Percentiles rank a stretch among this genome's conserved stretches.
Evolutionary conservation across 2,329 filamentous ascomycete genomes (phyloP).

Genomic region (Trichoderma hamatum): DNA sequence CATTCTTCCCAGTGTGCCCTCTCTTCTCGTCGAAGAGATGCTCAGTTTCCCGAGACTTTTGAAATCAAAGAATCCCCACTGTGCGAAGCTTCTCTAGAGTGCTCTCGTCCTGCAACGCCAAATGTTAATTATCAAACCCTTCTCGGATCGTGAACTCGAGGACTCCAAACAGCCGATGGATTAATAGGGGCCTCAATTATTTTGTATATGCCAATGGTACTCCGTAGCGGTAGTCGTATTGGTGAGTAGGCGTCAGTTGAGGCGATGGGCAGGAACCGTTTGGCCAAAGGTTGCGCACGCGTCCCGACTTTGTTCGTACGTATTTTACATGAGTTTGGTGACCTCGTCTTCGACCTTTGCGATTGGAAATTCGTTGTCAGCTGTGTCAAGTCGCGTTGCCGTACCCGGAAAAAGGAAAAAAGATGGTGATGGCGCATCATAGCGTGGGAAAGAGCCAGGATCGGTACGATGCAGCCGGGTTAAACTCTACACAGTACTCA

Average conservation of each 20-base stretch:
- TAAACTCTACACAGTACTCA: constrained; percentile 56
- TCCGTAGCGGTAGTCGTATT: background rate
- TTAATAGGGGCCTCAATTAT: background rate
- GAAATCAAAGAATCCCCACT: constrained; percentile 37
- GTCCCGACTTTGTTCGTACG: constrained; percentile 25
- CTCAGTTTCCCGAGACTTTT: constrained; percentile 38
- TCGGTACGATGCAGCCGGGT: constrained; percentile 28
- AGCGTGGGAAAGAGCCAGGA: constrained; percentile 28
- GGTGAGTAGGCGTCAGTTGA: background rate
- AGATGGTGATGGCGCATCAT: constrained; percentile 10
- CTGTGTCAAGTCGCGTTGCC: constrained; percentile 32
- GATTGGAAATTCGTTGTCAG: constrained; percentile 37
- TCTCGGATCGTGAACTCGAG: constrained; percentile 27
- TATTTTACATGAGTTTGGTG: constrained; percentile 80
- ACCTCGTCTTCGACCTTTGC: constrained; percentile 82
- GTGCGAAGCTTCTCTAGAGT: constrained; percentile 37
- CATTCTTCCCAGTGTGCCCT: constrained; percentile 34
- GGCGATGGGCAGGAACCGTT: background rate
- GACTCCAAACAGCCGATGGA: constrained; percentile 21
- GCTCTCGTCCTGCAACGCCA: constrained; percentile 34
- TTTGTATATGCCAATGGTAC: background rate
- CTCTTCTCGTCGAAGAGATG: constrained; percentile 42
- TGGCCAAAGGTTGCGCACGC: background rate
- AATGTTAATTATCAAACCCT: constrained; percentile 36
- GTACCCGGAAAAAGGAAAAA: background rate